Evolutionary conservation across 345 rosid species (phyloP).

Genomic region (Limnanthes douglasii): DNA sequence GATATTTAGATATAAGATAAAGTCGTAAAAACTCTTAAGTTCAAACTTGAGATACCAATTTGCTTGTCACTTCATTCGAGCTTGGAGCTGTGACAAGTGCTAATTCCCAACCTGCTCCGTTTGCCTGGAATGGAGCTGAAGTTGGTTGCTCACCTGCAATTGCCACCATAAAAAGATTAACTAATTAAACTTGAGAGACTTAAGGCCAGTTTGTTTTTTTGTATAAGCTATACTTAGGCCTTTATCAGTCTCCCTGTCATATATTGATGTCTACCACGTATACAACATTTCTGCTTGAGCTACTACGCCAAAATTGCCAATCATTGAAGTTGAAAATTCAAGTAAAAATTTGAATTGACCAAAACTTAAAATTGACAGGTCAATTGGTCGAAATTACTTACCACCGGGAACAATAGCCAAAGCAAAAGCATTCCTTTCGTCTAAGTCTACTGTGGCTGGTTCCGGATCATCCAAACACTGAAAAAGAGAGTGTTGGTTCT

Average conservation of each 20-base stretch:
- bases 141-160: constrained; percentile 45
- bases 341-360: too few species aligned
- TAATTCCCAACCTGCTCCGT: constrained; percentile 87
- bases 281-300: too few species aligned
- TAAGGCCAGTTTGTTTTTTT: too few species aligned
- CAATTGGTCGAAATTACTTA: constrained; percentile 13
- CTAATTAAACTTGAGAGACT: too few species aligned
- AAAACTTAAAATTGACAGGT: too few species aligned
- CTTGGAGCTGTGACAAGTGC: constrained; percentile 85
- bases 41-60: constrained; percentile 34
- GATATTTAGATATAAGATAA: neutral
- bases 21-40: neutral
- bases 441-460: constrained; percentile 57
- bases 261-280: too few species aligned
- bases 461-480: constrained; percentile 65
- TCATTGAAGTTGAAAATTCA: too few species aligned
- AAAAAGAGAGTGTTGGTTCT: constrained; percentile 1
- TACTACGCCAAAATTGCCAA: too few species aligned
- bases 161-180: constrained; percentile 6
- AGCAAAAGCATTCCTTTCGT: constrained; percentile 81
- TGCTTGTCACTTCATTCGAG: constrained; percentile 55
- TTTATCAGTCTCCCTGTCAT: too few species aligned
- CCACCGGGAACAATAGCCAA: constrained; percentile 80
- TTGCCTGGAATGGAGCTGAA: constrained; percentile 26
- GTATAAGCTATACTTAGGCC: too few species aligned